Percentiles rank a stretch among this genome's conserved stretches.
Conservation (phyloP, 306 rosid species). For the Cucurbita maxima region DNA sequence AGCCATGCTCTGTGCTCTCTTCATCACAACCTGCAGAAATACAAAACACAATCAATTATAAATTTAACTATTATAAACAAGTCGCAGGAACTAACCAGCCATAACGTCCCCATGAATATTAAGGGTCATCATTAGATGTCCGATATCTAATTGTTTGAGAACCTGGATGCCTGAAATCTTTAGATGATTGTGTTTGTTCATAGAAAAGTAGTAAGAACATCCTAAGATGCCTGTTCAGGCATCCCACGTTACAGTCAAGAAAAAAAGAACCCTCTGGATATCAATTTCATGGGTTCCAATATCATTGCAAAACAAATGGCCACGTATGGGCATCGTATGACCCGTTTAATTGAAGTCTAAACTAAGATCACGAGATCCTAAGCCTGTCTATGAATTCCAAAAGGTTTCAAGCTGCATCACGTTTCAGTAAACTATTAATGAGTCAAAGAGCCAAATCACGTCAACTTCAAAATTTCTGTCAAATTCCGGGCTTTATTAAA, state of each 20-base stretch:
- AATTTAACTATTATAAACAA: background rate
- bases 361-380: background rate
- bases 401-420: no score
- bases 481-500: background rate
- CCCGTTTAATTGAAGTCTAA: background rate
- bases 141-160: background rate
- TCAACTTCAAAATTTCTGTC: background rate
- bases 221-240: background rate
- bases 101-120: background rate
- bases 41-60: background rate
- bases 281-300: background rate
- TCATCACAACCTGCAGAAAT: conserved; percentile 67
- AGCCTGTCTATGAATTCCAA: background rate
- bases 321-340: background rate
- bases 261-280: background rate
- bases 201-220: background rate
- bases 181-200: background rate
- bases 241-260: background rate
- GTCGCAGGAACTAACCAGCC: background rate
- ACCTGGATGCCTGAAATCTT: background rate
- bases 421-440: background rate
- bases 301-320: background rate
- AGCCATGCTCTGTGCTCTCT: conserved; percentile 90
- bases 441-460: background rate
- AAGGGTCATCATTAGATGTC: background rate